Percentiles rank a stretch among this genome's conserved stretches.
These are phyloP conservation scores for Trametes gibbosa DNA, from an alignment of 768 basidiomycete species.

Conservation along the genomic window DNA sequence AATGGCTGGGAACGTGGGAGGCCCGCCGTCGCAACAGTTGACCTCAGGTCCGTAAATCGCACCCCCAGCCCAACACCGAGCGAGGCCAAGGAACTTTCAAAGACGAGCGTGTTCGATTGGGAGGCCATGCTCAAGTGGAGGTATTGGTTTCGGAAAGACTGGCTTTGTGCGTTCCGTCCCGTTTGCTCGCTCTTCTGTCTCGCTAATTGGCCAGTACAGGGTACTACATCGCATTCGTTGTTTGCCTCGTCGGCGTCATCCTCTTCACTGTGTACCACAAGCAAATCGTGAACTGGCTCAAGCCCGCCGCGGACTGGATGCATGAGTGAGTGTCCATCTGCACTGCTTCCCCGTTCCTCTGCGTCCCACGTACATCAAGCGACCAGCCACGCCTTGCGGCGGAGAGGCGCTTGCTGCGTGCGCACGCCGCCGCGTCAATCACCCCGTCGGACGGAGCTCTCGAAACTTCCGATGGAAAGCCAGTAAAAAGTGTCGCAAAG, in stretches of 20 bases:
- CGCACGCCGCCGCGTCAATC: too few relatives aligned
- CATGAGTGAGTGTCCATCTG: slow-evolving; percentile 45
- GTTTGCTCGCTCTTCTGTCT: background rate
- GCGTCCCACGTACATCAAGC: background rate
- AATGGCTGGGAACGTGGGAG: slow-evolving; percentile 1
- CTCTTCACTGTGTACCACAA: slow-evolving; percentile 46
- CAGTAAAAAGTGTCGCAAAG: too few relatives aligned
- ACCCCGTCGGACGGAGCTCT: too few relatives aligned
- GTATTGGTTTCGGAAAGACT: slow-evolving; percentile 35
- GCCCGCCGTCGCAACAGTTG: slow-evolving; percentile 4
- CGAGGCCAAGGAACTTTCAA: slow-evolving; percentile 31
- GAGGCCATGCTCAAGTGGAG: slow-evolving; percentile 28
- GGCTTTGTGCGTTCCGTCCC: slow-evolving; percentile 33
- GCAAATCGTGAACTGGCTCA: slow-evolving; percentile 66
- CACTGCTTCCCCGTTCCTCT: background rate
- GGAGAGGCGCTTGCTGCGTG: background rate
- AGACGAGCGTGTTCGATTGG: slow-evolving; percentile 30
- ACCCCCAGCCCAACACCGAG: slow-evolving; percentile 38
- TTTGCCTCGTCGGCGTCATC: slow-evolving; percentile 34
- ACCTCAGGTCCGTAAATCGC: slow-evolving; percentile 24
- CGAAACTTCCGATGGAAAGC: too few relatives aligned
- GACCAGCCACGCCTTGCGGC: too few relatives aligned
- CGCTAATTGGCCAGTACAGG: slow-evolving; percentile 19
- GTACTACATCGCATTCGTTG: slow-evolving; percentile 32
- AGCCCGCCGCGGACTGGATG: slow-evolving; percentile 63